Percentiles rank a stretch among this genome's conserved stretches.
Conservation (phyloP, 768 basidiomycete genomes). For the Pisolithus microcarpus region DNA sequence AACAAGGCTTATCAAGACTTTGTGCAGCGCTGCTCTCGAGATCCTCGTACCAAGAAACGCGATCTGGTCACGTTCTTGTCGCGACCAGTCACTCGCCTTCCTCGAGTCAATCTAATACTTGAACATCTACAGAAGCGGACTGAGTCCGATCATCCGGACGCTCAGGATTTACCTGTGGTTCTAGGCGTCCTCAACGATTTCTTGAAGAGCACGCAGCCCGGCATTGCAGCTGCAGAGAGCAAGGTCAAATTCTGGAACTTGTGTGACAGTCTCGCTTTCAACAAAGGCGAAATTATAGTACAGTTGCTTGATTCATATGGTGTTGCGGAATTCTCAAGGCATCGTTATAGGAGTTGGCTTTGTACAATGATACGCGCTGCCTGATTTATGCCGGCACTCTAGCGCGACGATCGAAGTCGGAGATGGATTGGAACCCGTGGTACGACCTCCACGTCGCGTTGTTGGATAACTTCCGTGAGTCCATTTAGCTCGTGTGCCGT, state of each 20-base stretch:
- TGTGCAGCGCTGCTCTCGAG: constrained; percentile 51
- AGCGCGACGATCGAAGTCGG: constrained; percentile 51
- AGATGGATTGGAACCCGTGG: constrained; percentile 68
- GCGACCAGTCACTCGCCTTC: constrained; percentile 83
- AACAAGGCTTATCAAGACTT: constrained; percentile 66
- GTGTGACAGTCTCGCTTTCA: constrained; percentile 66
- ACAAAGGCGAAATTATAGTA: constrained; percentile 78
- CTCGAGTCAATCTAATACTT: constrained; percentile 67
- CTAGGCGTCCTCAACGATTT: constrained; percentile 60
- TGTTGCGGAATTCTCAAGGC: constrained; percentile 4
- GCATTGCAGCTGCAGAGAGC: constrained; percentile 84
- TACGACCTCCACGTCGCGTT: constrained; percentile 57
- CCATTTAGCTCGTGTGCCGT: background rate
- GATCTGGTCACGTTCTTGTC: constrained; percentile 79
- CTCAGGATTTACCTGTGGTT: constrained; percentile 68
- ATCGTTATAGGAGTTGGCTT: constrained; percentile 58
- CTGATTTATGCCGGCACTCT: constrained; percentile 63
- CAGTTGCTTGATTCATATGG: background rate
- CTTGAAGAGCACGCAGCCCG: constrained; percentile 82
- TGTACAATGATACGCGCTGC: constrained; percentile 69
- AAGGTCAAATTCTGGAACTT: constrained; percentile 86
- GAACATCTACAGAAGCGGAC: constrained; percentile 64
- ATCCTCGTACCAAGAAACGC: constrained; percentile 64
- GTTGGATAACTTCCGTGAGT: constrained; percentile 71
- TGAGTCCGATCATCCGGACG: constrained; percentile 66